Base-by-base conservation (phyloP, 441 rosid species). In the Flueggea neowawraea region DNA sequence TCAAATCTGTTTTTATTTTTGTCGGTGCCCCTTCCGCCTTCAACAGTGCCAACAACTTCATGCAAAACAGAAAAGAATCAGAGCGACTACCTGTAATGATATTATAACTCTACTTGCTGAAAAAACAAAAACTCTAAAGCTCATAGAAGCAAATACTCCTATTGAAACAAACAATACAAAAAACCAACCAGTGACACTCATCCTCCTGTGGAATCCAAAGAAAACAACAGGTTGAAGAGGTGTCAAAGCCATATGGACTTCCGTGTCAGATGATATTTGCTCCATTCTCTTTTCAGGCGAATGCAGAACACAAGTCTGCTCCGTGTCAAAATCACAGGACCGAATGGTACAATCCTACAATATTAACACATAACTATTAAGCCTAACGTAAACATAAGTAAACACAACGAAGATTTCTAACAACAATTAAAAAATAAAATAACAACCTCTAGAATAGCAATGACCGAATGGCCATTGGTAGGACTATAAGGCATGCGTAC, bases 11-110 rank as follows among this genome's bases (percentile, higher is more conserved):
- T 84, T 87, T 95, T 78, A 95, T 95, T 73, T 92, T 95, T 32
- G 96, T 95, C 0, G 99, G 99, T 55, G 96, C 79, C 72, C 72
- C 87, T 84, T 61, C 99, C 98, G 58, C 98, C 99, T 75, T 92
- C 98, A 66, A 92, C 86, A 67, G 97, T 95, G 75, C 99, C 99
- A 76, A 95, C 97, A 82, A 90, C 99, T 95, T 73, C 68, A 87
- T 41, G 54, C 75, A 71, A 58, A 66, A 69, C 6, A 74, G 33
- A 12, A 32, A 63, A 57, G 54, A 62, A 62, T 60, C 50, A 75
- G 55, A 63, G 54, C 17, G 16, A 54, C 32, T 65, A 52, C 3
- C 12, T 6, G 12, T 16, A 53, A 39, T 50, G 48, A 33, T 69
- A 71, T 60, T 12, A 48, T 36, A 47, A 52, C 51, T 28, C 32